Percentiles rank a stretch among this genome's conserved stretches.
phyloP scores from a whole-genome alignment of 2,329 filamentous ascomycete species.

The Graphilbum fragrans region DNA sequence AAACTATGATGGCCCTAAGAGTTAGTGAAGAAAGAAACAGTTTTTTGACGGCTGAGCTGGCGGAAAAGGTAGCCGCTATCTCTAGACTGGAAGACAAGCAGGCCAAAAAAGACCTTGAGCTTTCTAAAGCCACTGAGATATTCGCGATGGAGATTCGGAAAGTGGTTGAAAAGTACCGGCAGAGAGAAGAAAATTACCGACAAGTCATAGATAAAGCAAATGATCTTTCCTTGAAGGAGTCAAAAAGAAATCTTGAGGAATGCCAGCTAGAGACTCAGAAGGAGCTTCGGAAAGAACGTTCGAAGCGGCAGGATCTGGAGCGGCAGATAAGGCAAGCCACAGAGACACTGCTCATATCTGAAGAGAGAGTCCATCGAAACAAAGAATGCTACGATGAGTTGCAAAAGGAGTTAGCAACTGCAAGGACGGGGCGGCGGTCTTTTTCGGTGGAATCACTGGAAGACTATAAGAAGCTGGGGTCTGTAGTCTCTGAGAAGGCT shows the following conservation, averaged over 20 bases:
- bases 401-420: constrained; percentile 3
- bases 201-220: constrained; percentile 2
- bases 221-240: constrained; percentile 4
- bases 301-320: constrained; percentile 7
- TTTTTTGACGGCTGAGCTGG: constrained; percentile 1
- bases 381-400: neutral
- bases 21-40: neutral
- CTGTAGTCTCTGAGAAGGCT: too few relatives aligned
- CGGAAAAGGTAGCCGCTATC: constrained; percentile 3
- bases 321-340: constrained; percentile 6
- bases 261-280: constrained; percentile 1
- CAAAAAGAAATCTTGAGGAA: constrained; percentile 2
- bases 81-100: constrained; percentile 4
- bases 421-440: neutral
- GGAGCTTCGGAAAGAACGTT: constrained; percentile 7
- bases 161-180: neutral
- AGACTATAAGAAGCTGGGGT: too few relatives aligned
- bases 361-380: constrained; percentile 5
- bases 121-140: neutral
- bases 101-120: constrained; percentile 1
- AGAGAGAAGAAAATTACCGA: constrained; percentile 7
- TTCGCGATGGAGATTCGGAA: constrained; percentile 3
- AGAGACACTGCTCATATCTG: constrained; percentile 1
- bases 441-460: too few relatives aligned
- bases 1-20: neutral